Base-by-base conservation (phyloP, 2,329 filamentous ascomycete genomes). In the Chaetothyriales sp. region DNA sequence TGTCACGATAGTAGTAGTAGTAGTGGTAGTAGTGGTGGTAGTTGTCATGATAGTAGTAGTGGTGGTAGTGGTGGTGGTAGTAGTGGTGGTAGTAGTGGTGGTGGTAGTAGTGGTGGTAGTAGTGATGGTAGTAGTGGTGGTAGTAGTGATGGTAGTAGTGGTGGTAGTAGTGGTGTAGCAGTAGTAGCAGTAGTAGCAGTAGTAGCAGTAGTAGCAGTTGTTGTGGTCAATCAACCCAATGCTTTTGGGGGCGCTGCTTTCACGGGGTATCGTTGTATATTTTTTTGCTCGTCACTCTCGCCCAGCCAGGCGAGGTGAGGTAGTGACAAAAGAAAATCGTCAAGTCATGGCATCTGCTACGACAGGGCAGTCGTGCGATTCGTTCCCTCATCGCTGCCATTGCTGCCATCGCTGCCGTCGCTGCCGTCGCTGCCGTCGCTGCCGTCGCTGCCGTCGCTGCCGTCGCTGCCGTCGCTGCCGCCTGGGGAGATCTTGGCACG, bases 401-500 rank as follows among this genome's bases (percentile, higher is more conserved):
- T 4, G 13, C 33, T 40, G 22, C 6, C 22, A 25, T 25, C 22
- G 22, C 65, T 67, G 40, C 66, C 61, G 50, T 66, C 62, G 29
- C 13, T 37, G 4, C 8, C 10, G 10, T 10, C 33, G 33, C 10
- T 13, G 4, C 15, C 15, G 15, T 40, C 10, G 13, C 33, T 40
- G 22, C 6, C 22, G 6, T 25, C 22, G 22, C n/a, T 10, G 4
- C 29, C 29, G 8, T 10, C 29, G 29, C 13, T 37, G 4, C 8
- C 29, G 9, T 45, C 2, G 43, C 43, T 45, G 28, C 57, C 54
- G 20, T 61, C 59, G 40, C 65, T 67, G 40, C 66, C 61, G 50
- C 66, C 62, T 2, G 70, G 70, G 6, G 65, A 57, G 1, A 72
- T 66, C 40, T 64, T 67, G 46, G 70, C 60, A 43, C 64, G 70